These are phyloP conservation scores for Fraxinus xanthoxyloides DNA, from an alignment of 305 asterid species.

Conservation along the genomic window DNA sequence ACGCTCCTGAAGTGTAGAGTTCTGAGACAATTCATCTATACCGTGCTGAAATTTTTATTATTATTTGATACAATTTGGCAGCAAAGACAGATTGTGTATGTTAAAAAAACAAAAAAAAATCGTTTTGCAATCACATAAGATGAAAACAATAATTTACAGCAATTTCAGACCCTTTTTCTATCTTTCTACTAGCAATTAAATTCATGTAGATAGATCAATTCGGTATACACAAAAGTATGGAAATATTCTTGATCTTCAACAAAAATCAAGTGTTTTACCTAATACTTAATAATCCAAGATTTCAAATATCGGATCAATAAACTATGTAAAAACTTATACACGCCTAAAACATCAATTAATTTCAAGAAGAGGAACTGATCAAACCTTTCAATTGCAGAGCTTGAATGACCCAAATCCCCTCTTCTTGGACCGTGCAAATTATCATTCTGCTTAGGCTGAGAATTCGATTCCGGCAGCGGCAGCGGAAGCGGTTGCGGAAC, in stretches of 20 bases:
- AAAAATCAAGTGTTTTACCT: background rate
- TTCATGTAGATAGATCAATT: background rate
- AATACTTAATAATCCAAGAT: background rate
- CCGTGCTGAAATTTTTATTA: background rate
- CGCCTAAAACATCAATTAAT: background rate
- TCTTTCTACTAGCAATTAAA: background rate
- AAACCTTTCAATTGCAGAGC: conserved; percentile 42
- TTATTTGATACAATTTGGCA: background rate
- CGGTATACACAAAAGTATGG: background rate
- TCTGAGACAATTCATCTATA: background rate
- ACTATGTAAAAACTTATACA: background rate
- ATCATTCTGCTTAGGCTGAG: conserved; percentile 21
- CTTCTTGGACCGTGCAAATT: conserved; percentile 23
- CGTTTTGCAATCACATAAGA: background rate
- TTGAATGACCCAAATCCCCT: conserved; percentile 23
- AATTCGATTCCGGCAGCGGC: conserved; percentile 46
- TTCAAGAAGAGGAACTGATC: background rate
- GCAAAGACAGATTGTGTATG: background rate
- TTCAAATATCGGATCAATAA: background rate
- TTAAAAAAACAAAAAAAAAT: background rate
- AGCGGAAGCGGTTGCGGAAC: conserved; percentile 81
- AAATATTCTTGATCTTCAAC: background rate
- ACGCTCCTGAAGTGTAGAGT: background rate
- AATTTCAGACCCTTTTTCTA: background rate
- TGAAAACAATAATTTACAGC: background rate